phyloP scores from a whole-genome alignment of 2,329 filamentous ascomycete genomes.

The Neurospora crassa region DNA sequence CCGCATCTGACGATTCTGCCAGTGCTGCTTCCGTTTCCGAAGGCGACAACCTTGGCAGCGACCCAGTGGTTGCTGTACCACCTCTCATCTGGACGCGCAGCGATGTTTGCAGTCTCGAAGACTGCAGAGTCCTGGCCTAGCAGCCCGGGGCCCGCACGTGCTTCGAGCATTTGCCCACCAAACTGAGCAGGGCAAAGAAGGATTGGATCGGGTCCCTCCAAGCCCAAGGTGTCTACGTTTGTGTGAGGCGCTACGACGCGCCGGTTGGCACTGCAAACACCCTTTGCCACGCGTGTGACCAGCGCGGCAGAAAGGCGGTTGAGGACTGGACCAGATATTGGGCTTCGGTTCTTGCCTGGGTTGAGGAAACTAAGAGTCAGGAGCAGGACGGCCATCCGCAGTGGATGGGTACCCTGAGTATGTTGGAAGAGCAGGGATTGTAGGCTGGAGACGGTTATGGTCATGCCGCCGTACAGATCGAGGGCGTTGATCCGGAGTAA shows the following conservation, averaged over 20 bases:
- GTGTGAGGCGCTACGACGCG: neutral
- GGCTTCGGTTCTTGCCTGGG: neutral
- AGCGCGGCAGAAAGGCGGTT: accelerated
- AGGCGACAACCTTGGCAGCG: neutral
- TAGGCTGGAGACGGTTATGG: too few relatives aligned
- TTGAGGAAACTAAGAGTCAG: neutral
- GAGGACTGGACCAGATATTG: neutral
- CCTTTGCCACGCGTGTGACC: neutral
- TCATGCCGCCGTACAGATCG: too few relatives aligned
- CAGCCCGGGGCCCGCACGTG: neutral
- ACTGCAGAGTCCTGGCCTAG: neutral
- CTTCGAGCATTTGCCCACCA: neutral
- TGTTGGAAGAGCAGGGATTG: too few relatives aligned
- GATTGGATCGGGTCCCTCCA: neutral
- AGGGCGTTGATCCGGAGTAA: too few relatives aligned
- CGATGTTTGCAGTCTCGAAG: neutral
- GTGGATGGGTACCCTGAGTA: neutral
- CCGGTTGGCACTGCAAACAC: neutral
- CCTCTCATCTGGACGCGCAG: neutral
- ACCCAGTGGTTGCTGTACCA: neutral
- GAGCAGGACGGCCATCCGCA: neutral
- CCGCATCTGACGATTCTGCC: neutral
- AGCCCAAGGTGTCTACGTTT: neutral
- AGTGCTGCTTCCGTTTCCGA: too few relatives aligned
- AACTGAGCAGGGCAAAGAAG: neutral